These are phyloP conservation scores for Diophrys appendiculata DNA, from an alignment of 73 alveolate species.

Conservation along the genomic window DNA sequence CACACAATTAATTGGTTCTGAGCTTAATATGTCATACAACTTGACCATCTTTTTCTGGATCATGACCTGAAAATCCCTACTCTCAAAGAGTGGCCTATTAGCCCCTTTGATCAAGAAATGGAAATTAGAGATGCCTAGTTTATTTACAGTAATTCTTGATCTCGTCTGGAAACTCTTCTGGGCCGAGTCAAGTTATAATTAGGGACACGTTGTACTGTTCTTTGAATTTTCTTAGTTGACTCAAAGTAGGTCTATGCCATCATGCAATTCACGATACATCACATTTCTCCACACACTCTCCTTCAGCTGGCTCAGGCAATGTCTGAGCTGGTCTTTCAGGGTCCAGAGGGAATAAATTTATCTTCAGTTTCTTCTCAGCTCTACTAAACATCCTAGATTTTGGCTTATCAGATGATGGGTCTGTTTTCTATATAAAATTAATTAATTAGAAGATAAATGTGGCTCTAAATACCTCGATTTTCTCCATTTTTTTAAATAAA, in stretches of 20 bases:
- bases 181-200: conserved; percentile 4
- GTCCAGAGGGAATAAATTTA: conserved; percentile 7
- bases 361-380: too few relatives aligned
- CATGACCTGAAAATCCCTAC: too few relatives aligned
- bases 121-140: too few relatives aligned
- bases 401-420: too few relatives aligned
- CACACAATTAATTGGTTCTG: not conserved
- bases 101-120: too few relatives aligned
- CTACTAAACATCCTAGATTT: too few relatives aligned
- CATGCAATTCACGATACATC: not conserved
- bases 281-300: too few relatives aligned
- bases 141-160: not conserved
- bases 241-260: conserved; percentile 2
- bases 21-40: not conserved
- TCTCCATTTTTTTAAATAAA: not conserved
- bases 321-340: not conserved
- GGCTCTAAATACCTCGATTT: too few relatives aligned
- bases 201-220: not conserved
- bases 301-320: conserved; percentile 15
- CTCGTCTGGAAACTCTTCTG: not conserved
- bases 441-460: too few relatives aligned
- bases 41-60: not conserved
- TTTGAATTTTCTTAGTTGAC: not conserved
- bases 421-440: too few relatives aligned
- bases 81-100: too few relatives aligned